A percentile compares a stretch with the other conserved stretches of the same genome.
Evolutionary conservation across 176 grass and related monocot species (phyloP).

Genomic region (Canna indica): DNA sequence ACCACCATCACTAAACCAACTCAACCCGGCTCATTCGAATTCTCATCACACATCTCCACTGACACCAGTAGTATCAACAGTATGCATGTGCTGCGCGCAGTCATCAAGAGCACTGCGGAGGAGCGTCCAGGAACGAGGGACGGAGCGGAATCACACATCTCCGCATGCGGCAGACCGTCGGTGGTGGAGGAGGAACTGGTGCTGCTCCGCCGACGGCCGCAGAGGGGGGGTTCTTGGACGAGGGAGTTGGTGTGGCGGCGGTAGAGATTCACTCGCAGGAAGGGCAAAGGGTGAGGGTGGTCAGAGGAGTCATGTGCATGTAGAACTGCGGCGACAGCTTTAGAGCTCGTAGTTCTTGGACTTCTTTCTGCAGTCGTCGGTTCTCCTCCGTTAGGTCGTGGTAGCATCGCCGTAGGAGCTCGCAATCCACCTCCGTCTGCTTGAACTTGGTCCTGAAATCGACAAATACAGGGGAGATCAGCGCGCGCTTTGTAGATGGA

Average conservation of each 20-base stretch:
- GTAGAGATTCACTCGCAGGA: constrained; percentile 60
- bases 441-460: constrained; percentile 66
- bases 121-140: constrained; percentile 31
- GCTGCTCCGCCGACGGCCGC: neutral
- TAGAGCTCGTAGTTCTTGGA: constrained; percentile 68
- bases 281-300: constrained; percentile 84
- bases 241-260: neutral
- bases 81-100: too few species aligned
- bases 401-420: constrained; percentile 70
- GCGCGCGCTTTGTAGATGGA: neutral
- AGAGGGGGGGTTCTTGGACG: neutral
- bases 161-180: too few species aligned
- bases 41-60: too few species aligned
- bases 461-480: neutral
- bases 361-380: constrained; percentile 61
- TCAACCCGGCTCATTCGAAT: too few species aligned
- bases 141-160: too few species aligned
- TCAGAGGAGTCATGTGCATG: constrained; percentile 57
- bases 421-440: constrained; percentile 91
- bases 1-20: neutral
- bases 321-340: constrained; percentile 53
- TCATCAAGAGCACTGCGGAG: constrained; percentile 38
- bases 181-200: neutral
- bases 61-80: too few species aligned
- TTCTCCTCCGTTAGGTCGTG: constrained; percentile 71